Evolutionary conservation across 768 basidiomycete genomes (phyloP).

Genomic region (Cystofilobasidium bisporidii): DNA sequence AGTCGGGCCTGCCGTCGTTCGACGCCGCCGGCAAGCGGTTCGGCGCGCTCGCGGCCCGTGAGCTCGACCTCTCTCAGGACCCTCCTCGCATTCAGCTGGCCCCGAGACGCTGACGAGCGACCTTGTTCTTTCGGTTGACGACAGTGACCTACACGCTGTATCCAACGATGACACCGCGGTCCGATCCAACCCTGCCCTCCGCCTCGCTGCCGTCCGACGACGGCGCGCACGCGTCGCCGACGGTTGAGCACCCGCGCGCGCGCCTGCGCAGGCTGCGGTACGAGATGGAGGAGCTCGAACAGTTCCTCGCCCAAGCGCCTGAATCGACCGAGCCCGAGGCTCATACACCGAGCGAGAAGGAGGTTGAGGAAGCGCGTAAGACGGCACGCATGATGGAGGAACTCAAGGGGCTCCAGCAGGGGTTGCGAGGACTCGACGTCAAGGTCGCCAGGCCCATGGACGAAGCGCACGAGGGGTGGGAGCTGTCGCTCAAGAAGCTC

Average conservation of each 20-base stretch:
- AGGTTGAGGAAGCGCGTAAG: conserved; percentile 27
- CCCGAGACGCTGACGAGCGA: background rate
- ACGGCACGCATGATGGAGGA: conserved; percentile 31
- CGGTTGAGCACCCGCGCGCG: conserved; percentile 40
- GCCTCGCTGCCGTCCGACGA: conserved; percentile 15
- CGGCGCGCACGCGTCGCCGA: conserved; percentile 1
- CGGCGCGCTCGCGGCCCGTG: conserved; percentile 18
- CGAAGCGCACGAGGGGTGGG: conserved; percentile 12
- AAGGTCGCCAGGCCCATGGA: conserved; percentile 9
- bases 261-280: conserved; percentile 51
- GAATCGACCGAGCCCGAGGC: conserved; percentile 57
- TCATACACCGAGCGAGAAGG: conserved; percentile 53
- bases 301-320: conserved; percentile 56
- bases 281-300: conserved; percentile 70
- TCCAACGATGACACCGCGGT: conserved; percentile 13
- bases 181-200: conserved; percentile 7
- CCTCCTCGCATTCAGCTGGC: background rate
- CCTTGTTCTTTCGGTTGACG: background rate
- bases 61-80: background rate
- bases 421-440: conserved; percentile 26
- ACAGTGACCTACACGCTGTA: conserved; percentile 29
- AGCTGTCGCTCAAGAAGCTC: conserved; percentile 27
- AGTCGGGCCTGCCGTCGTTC: conserved; percentile 14
- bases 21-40: conserved; percentile 6
- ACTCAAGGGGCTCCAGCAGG: conserved; percentile 30